phyloP scores from a whole-genome alignment of 2,329 filamentous ascomycete genomes.

The Fusarium sp. region DNA sequence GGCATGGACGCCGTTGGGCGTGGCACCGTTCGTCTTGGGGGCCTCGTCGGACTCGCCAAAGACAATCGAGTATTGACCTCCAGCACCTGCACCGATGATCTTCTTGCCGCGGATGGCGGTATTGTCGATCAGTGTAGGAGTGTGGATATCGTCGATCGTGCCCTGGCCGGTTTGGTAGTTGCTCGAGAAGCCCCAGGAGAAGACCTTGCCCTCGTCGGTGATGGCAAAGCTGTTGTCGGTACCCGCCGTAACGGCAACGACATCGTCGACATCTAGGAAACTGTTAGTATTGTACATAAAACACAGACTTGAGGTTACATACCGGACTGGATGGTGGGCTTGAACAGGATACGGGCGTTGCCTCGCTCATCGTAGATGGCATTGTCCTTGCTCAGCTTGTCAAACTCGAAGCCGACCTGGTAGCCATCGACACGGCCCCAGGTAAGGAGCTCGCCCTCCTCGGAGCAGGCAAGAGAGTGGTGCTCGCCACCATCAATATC shows the following conservation, averaged over 20 bases:
- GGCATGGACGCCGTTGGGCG: slow-evolving; percentile 41
- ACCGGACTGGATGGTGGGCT: slow-evolving; percentile 61
- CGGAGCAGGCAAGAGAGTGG: slow-evolving; percentile 78
- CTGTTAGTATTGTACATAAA: slow-evolving; percentile 15
- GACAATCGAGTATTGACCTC: slow-evolving; percentile 86
- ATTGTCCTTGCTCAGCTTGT: slow-evolving; percentile 64
- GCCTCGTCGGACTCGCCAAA: slow-evolving; percentile 59
- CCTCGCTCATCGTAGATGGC: slow-evolving; percentile 75
- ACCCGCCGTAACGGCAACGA: slow-evolving; percentile 71
- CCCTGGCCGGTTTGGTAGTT: slow-evolving; percentile 87
- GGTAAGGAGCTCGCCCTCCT: slow-evolving; percentile 70
- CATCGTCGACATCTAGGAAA: slow-evolving; percentile 65
- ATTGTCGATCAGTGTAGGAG: slow-evolving; percentile 87
- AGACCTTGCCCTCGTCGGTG: slow-evolving; percentile 79
- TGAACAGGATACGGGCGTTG: slow-evolving; percentile 75
- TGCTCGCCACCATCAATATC: slow-evolving; percentile 81
- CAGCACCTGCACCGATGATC: slow-evolving; percentile 85
- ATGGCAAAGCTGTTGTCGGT: slow-evolving; percentile 84
- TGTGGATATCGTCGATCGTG: slow-evolving; percentile 83
- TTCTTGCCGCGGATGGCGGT: slow-evolving; percentile 83
- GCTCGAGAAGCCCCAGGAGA: slow-evolving; percentile 85
- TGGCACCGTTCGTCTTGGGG: slow-evolving; percentile 52
- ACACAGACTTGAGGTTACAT: slow-evolving; percentile 45
- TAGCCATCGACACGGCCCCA: slow-evolving; percentile 73
- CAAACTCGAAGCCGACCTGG: slow-evolving; percentile 71